Conservation (phyloP, 169 alveolate genomes). For the Ichthyophthirius multifiliis region DNA sequence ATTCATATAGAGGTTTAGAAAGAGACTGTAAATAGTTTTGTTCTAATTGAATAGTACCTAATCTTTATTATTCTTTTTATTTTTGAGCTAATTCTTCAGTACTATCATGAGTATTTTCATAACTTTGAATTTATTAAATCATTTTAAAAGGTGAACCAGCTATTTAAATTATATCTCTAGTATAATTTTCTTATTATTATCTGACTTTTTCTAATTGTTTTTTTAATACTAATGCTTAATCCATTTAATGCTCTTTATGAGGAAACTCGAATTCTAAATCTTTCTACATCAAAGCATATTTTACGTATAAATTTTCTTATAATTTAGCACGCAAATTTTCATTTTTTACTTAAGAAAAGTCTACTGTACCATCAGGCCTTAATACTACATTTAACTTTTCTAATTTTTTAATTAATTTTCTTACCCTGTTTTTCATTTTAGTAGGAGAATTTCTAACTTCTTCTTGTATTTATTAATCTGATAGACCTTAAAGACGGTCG, state of each 20-base stretch:
- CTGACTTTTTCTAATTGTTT: background rate
- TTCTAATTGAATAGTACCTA: background rate
- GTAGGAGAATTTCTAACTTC: conserved; percentile 10
- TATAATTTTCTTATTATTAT: background rate
- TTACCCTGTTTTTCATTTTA: background rate
- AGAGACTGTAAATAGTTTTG: background rate
- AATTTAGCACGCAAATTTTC: background rate
- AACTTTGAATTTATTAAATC: background rate
- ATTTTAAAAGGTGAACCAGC: background rate
- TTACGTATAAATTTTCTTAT: background rate
- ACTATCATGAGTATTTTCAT: background rate
- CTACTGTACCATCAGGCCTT: background rate
- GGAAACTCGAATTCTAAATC: conserved; percentile 15
- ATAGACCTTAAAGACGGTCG: background rate
- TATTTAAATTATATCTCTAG: background rate
- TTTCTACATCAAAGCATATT: background rate
- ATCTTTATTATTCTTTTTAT: background rate
- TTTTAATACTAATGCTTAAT: background rate
- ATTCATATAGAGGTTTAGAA: background rate
- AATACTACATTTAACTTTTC: conserved; percentile 11
- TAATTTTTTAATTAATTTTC: background rate
- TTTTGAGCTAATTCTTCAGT: background rate
- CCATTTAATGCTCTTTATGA: conserved; percentile 9
- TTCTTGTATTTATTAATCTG: background rate
- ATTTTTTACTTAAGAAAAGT: background rate